Conservation (phyloP, 257 asterid species). For the Coffea canephora region DNA sequence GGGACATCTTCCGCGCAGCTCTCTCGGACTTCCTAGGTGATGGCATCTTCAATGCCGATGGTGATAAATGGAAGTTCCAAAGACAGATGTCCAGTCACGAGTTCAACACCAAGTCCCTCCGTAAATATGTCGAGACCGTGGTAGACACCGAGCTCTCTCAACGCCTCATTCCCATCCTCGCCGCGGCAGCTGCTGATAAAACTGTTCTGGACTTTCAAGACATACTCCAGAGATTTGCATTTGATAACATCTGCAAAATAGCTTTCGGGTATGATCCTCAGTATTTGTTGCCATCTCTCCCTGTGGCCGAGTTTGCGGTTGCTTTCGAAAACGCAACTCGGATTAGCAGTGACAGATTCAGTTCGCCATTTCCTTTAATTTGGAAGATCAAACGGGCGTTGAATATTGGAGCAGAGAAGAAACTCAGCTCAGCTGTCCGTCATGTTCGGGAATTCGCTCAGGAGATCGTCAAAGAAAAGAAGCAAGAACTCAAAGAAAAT, state of each 20-base stretch:
- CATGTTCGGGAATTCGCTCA: slow-evolving; percentile 46
- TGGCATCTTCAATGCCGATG: slow-evolving; percentile 65
- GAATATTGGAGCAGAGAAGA: slow-evolving; percentile 46
- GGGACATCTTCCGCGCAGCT: slow-evolving; percentile 20
- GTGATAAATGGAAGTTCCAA: slow-evolving; percentile 54
- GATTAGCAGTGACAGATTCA: slow-evolving; percentile 35
- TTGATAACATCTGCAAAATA: slow-evolving; percentile 60
- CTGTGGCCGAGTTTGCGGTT: slow-evolving; percentile 39
- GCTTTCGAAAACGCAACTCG: slow-evolving; percentile 45
- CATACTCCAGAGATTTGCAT: slow-evolving; percentile 59
- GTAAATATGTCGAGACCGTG: slow-evolving; percentile 48
- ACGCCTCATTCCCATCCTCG: slow-evolving; percentile 47
- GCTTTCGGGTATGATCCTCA: slow-evolving; percentile 71
- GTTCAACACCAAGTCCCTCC: slow-evolving; percentile 52
- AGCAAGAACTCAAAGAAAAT: slow-evolving; percentile 22
- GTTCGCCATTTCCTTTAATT: slow-evolving; percentile 24
- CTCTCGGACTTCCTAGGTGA: slow-evolving; percentile 55
- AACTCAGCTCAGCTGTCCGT: slow-evolving; percentile 15
- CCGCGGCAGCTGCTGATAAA: background rate
- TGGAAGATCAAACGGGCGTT: slow-evolving; percentile 50
- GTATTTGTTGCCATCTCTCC: slow-evolving; percentile 40
- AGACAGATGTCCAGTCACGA: slow-evolving; percentile 62
- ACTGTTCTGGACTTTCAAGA: slow-evolving; percentile 54
- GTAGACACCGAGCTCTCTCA: slow-evolving; percentile 48
- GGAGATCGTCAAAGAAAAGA: slow-evolving; percentile 35